Conservation (phyloP, 371 early-diverging fungal species). For the Zychaea mexicana region DNA sequence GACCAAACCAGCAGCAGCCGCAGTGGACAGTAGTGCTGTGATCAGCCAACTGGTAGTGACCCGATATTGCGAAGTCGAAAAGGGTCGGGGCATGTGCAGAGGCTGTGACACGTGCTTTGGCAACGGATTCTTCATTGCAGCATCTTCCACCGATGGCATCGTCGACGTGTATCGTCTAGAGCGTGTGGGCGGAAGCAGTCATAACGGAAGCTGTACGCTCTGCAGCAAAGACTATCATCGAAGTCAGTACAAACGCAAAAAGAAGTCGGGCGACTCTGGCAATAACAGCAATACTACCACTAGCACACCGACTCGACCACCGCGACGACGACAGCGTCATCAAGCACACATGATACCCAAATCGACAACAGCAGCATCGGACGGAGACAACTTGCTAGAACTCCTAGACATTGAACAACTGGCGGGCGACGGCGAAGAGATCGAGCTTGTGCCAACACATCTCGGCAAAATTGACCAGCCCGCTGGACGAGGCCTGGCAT, state of each 20-base stretch:
- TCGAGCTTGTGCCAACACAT: conserved; percentile 19
- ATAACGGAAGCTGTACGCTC: conserved; percentile 22
- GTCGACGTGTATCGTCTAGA: conserved; percentile 41
- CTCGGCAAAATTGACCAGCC: conserved; percentile 34
- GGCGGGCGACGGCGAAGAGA: conserved; percentile 22
- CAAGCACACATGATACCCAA: background rate
- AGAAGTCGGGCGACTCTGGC: background rate
- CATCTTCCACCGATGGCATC: conserved; percentile 27
- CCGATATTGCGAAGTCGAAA: conserved; percentile 30
- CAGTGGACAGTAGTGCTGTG: background rate
- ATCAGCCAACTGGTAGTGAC: conserved; percentile 35
- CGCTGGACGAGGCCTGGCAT: conserved; percentile 30
- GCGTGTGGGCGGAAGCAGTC: conserved; percentile 12
- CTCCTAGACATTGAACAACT: conserved; percentile 39
- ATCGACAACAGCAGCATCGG: background rate
- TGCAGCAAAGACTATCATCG: conserved; percentile 35
- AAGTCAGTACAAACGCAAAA: conserved; percentile 15
- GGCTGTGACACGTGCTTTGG: conserved; percentile 34
- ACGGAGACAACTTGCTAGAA: background rate
- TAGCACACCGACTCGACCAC: background rate
- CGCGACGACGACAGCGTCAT: background rate
- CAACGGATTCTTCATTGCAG: conserved; percentile 40
- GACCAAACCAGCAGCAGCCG: background rate
- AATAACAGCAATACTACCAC: background rate
- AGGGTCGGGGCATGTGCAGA: conserved; percentile 24